These are phyloP conservation scores for Xanthoparmelia taractica DNA, from an alignment of 495 filamentous ascomycete genomes.

Conservation along the genomic window DNA sequence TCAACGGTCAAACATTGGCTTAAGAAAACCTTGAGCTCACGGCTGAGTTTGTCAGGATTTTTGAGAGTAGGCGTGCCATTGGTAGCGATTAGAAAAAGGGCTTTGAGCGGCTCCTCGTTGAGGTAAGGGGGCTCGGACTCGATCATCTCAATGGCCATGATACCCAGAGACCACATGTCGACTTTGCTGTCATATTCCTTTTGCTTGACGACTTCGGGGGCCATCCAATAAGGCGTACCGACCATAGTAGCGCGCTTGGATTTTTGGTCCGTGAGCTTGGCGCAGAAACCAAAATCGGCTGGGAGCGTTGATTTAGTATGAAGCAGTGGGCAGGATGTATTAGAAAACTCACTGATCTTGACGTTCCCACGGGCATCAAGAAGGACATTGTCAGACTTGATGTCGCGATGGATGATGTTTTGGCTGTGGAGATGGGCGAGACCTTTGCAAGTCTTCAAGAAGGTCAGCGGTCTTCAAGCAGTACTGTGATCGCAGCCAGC, in stretches of 20 bases:
- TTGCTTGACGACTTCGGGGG: slow-evolving; percentile 97
- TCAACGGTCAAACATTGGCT: slow-evolving; percentile 94
- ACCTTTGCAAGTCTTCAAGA: slow-evolving; percentile 78
- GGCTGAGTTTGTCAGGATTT: slow-evolving; percentile 93
- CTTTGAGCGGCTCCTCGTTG: slow-evolving; percentile 96
- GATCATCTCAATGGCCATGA: slow-evolving; percentile 99
- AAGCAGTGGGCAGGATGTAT: neutral
- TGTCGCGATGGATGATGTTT: slow-evolving; percentile 97
- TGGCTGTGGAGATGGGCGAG: slow-evolving; percentile 88
- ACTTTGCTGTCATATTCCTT: slow-evolving; percentile 98
- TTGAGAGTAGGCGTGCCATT: slow-evolving; percentile 95
- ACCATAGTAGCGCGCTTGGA: slow-evolving; percentile 98
- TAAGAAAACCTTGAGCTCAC: slow-evolving; percentile 92
- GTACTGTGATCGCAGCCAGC: slow-evolving; percentile 16
- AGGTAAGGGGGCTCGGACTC: slow-evolving; percentile 96
- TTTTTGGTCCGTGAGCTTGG: slow-evolving; percentile 94
- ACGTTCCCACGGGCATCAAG: slow-evolving; percentile 89
- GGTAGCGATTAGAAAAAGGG: slow-evolving; percentile 92
- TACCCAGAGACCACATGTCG: slow-evolving; percentile 97
- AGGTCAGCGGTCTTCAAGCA: slow-evolving; percentile 30
- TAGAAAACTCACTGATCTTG: slow-evolving; percentile 76
- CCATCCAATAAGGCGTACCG: slow-evolving; percentile 99
- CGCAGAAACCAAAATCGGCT: slow-evolving; percentile 99
- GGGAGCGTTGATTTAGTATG: slow-evolving; percentile 29
- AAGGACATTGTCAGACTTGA: slow-evolving; percentile 97